A percentile compares a stretch with the other conserved stretches of the same genome.
phyloP scores from a whole-genome alignment of 768 basidiomycete genomes.

The Leccinellum albellum region DNA sequence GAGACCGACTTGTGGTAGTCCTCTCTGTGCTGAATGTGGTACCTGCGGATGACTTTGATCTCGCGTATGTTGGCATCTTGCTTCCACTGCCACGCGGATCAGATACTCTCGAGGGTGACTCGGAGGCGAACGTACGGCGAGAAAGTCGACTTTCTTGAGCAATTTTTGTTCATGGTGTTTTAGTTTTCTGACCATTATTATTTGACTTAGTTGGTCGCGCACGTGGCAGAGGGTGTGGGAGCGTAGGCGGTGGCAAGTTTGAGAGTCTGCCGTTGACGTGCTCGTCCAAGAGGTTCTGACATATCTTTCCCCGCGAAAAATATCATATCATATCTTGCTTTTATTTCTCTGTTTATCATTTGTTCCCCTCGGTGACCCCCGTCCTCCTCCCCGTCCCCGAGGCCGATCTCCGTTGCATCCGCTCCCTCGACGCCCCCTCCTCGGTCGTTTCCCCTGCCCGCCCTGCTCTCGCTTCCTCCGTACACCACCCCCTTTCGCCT shows the following conservation, averaged over 20 bases:
- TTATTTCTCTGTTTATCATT: constrained; percentile 16
- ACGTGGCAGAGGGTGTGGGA: constrained; percentile 33
- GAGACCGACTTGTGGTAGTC: constrained; percentile 82
- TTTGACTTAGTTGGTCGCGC: constrained; percentile 8
- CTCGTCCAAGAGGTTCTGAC: constrained; percentile 24
- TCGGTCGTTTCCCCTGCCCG: constrained; percentile 7
- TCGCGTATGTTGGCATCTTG: constrained; percentile 89
- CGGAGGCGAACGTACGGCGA: constrained; percentile 57
- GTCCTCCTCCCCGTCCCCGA: background rate
- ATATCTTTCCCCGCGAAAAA: constrained; percentile 26
- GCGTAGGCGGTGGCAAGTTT: constrained; percentile 19
- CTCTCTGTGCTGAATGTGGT: constrained; percentile 92
- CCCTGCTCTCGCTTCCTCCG: constrained; percentile 1
- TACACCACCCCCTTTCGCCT: background rate
- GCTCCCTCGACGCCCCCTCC: constrained; percentile 1
- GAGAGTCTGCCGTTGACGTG: constrained; percentile 29
- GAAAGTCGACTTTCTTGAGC: constrained; percentile 94
- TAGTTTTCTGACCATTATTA: constrained; percentile 80
- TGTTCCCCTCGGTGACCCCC: constrained; percentile 3
- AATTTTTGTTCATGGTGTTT: constrained; percentile 96
- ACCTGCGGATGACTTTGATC: constrained; percentile 90
- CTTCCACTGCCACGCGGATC: constrained; percentile 69
- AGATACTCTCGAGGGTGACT: background rate
- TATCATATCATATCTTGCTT: constrained; percentile 29
- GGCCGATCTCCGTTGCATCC: constrained; percentile 20